Evolutionary conservation across 73 alveolate genomes (phyloP).

Genomic region (Paramecium primaurelia): DNA sequence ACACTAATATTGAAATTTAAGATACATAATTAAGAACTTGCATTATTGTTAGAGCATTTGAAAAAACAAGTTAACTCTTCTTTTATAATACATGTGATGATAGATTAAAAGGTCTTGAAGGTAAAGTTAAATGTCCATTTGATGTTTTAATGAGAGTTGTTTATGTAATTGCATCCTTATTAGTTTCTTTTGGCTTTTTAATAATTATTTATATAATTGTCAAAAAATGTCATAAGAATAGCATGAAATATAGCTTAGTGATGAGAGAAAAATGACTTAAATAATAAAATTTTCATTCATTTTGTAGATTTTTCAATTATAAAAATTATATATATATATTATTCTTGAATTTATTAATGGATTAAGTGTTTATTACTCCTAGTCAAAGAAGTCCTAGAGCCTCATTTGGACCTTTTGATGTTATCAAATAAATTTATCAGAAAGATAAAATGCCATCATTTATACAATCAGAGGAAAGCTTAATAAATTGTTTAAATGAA

Average conservation of each 20-base stretch:
- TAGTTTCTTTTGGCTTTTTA: not conserved
- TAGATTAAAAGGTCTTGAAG: not conserved
- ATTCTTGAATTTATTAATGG: not conserved
- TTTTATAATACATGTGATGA: not conserved
- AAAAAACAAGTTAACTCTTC: not conserved
- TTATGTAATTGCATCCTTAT: not conserved
- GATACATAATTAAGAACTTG: not conserved
- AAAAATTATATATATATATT: not conserved
- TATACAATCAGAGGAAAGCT: not conserved
- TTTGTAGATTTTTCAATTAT: not conserved
- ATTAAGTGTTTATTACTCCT: not conserved
- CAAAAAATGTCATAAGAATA: not conserved
- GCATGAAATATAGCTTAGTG: not conserved
- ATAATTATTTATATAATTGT: not conserved
- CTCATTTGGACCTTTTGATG: not conserved
- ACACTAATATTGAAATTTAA: not conserved
- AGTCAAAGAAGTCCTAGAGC: not conserved
- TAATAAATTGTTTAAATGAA: not conserved
- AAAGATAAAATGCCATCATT: constrained; percentile 5
- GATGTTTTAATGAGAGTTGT: not conserved
- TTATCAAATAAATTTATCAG: not conserved
- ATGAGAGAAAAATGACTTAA: not conserved
- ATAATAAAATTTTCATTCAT: not conserved
- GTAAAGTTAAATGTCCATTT: not conserved
- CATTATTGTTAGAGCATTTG: not conserved